Base-by-base conservation (phyloP, 257 asterid genomes). In the Solanum okadae region DNA sequence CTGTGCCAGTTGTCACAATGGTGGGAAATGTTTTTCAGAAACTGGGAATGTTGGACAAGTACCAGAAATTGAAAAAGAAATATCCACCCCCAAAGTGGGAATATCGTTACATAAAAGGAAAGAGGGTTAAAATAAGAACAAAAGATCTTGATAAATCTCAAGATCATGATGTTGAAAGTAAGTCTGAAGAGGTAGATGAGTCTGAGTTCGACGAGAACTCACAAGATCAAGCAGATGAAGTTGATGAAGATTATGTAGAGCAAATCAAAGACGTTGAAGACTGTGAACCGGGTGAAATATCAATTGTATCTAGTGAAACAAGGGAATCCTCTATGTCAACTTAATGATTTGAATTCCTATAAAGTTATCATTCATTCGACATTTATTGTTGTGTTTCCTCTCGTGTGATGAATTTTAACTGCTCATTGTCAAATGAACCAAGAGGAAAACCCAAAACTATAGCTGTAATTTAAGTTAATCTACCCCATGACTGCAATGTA, bases 51-150 rank as follows among this genome's bases (percentile, higher is more conserved):
- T 11, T 91, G 93, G 98, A 96, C 92, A 95, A 95, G 87, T 93
- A 90, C 86, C 90, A 77, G 29, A 96, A 92, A 79, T 68, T 96
- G 90, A 91, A 93, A 87, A 94, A 93, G 91, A 96, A 96, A 88
- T 96, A 95, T 75, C 96, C 96, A 42, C 96, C 99, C 3, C 97
- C 96, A 2, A 95, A 92, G 90, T 95, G 98, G 98, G 98, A 95
- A 88, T 94, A 94, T 87, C 93, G 92, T 9, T 95, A 95, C 82
- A 44, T 95, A 33, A 95, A 94, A 90, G 98, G 98, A 67, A 95
- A 92, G 93, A 98, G 98, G 35, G 78, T 96, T 73, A 95, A 91
- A 94, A 84, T 97, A 81, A 93, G 93, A 91, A 88, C 91, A 20
- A 90, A 94, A 52, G 84, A 91, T 88, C 68, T 77, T 75, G 83